Evolutionary conservation across 176 grass and related monocot species (phyloP), one percentile per base, ranked within the genome.

Genomic region (Alopecurus myosuroides): DNA sequence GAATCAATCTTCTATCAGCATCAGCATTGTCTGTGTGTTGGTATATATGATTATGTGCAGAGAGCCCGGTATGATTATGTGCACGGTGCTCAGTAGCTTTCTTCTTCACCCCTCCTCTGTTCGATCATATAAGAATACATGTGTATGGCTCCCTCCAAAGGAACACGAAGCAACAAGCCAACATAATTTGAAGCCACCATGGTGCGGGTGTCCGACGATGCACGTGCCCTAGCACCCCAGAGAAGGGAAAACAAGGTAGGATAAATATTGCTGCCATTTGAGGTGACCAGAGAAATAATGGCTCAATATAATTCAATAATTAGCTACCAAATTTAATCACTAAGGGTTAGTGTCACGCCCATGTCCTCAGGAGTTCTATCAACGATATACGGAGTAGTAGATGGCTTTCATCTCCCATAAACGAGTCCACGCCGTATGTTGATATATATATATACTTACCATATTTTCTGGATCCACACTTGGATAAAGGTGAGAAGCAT

Each of bases 101-200:
- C 58, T 46, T 85, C 46, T 58, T 48, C 37, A 39, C 17, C n/a
- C n/a, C 36, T 66, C 22, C 78, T 52, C 57, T 79, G 68, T 9
- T 74, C 4, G 40, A 4, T 28, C 22, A 26, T 22, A 56, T 28
- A 14, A 17, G 36, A 34, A 30, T 7, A 35, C 19, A 71, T 79
- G 81, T 33, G 7, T 45, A 73, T 71, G 31, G 78, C 17, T 67
- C 79, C 15, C 3, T 55, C 82, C 84, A 86, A 44, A 86, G 45
- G 36, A 66, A 74, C 36, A 83, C 12, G 44, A 90, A 56, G 88
- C 53, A 90, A 42, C 84, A 82, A 30, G 50, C 74, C 56, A 86
- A 48, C 55, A 78, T 5, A 41, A 72, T 35, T 79, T 78, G 84
- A 28, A 78, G 84, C 88, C 88, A 90, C 79, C 84, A 74, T 28